Percentiles rank a stretch among this genome's conserved stretches.
These are phyloP conservation scores for Mesembryanthemum crystallinum DNA, from an alignment of 148 eudicot species.

Conservation along the genomic window DNA sequence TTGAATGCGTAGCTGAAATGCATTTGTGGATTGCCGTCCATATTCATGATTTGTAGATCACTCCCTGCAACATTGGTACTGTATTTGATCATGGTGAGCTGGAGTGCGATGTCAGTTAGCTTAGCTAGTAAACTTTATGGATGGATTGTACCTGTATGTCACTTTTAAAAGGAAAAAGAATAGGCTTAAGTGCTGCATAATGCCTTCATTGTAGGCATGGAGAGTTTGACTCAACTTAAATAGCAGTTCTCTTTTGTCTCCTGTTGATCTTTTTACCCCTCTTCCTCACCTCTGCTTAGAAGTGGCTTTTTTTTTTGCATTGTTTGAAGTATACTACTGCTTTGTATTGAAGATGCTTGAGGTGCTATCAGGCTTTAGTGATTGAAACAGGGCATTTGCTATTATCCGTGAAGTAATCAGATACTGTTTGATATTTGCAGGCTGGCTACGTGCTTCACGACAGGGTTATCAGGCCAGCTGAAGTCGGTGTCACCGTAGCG, in stretches of 20 bases:
- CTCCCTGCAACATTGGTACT: background rate
- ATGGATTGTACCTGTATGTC: no score
- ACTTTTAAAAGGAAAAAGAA: no score
- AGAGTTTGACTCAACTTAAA: no score
- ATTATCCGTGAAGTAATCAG: background rate
- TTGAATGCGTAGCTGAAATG: background rate
- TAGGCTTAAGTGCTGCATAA: no score
- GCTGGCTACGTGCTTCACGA: constrained; percentile 74
- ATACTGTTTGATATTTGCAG: constrained; percentile 35
- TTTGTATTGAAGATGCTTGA: background rate
- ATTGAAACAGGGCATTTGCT: background rate
- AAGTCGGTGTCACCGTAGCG: constrained; percentile 83
- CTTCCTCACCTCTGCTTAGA: background rate
- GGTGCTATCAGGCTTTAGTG: background rate
- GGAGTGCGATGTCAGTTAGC: background rate
- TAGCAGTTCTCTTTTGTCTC: background rate
- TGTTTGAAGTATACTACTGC: background rate
- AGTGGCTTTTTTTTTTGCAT: background rate
- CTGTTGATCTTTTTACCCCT: background rate
- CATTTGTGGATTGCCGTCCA: background rate
- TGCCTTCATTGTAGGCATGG: background rate
- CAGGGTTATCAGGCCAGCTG: constrained; percentile 89
- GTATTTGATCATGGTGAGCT: background rate
- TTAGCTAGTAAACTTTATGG: no score
- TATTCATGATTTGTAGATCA: background rate